Evolutionary conservation across 148 eudicot species (phyloP), one percentile per base, ranked within the genome.

Genomic region (Beta vulgaris): DNA sequence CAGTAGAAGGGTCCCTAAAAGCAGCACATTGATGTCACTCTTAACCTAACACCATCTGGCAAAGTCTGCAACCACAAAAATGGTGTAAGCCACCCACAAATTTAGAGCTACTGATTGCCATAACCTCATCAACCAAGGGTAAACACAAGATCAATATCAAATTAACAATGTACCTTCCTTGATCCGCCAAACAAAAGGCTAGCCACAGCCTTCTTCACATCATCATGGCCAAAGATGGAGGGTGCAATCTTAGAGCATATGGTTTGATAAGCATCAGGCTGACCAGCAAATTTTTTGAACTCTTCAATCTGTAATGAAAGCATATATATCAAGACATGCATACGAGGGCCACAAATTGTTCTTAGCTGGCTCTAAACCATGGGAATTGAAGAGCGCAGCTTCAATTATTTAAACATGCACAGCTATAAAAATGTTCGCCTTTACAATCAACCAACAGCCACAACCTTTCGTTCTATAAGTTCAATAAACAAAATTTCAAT

Each of bases 21-120:
- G 98, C 80, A 96, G 77, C 76, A 96, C 98, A 80, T 96, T 96
- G 75, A 96, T 96, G 84, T 96, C 99, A 79, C 99, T 88, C 99
- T 89, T 74, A 96, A 80, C 80, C 80, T 91, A 69, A 96, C 99
- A 72, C 99, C 98, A 83, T 96, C 99, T 18, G 99, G 99, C 80
- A 96, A 86, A 78, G 51, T 59, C 99, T 96, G 84, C 77, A 86
- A 62, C 48, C 36, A 71, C 39, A 78, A 10, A 78, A 59, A 48
- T 62, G 44, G 31, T 16, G 19, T 14, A 62, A 31, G 69, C 43
- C 58, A 61, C 4, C 58, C 67, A 59, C 34, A 18, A 11, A 23
- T 26, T 53, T 35, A 73, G 77, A 59, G 2, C 32, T 5, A 19
- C n/a, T 42, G 60, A 23, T 42, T 37, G 46, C 18, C 29, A 61